Evolutionary conservation across 2,329 filamentous ascomycete species (phyloP).

Genomic region (Arthrobotrys conoides): DNA sequence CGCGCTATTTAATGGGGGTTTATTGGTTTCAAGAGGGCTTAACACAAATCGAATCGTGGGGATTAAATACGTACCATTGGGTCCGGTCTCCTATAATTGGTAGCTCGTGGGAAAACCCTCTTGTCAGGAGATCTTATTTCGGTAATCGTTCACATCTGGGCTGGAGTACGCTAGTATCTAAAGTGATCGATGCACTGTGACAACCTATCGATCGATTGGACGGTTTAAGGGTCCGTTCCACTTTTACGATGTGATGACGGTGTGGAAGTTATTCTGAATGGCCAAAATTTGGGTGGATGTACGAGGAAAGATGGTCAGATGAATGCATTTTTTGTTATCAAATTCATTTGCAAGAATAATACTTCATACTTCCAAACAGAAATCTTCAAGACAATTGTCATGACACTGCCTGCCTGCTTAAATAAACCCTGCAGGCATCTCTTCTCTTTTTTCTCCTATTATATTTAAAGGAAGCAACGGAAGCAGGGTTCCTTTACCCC

Average conservation of each 20-base stretch:
- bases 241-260: background rate
- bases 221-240: conserved; percentile 5
- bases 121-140: conserved; percentile 40
- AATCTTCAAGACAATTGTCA: background rate
- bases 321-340: background rate
- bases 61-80: conserved; percentile 4
- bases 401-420: background rate
- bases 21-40: conserved; percentile 34
- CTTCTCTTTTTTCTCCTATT: conserved; percentile 30
- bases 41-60: conserved; percentile 31
- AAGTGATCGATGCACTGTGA: background rate
- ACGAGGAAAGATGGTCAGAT: conserved; percentile 18
- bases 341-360: background rate
- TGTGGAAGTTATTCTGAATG: background rate
- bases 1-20: conserved; percentile 25
- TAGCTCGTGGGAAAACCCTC: background rate
- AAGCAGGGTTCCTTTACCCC: conserved; percentile 40
- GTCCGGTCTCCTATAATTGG: conserved; percentile 23
- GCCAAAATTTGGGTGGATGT: background rate
- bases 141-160: conserved; percentile 47
- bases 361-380: background rate
- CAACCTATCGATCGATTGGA: conserved; percentile 38
- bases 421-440: background rate
- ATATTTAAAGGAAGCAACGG: conserved; percentile 48
- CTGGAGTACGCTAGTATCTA: background rate